Base-by-base conservation (phyloP, 495 filamentous ascomycete species). In the Evernia prunastri region DNA sequence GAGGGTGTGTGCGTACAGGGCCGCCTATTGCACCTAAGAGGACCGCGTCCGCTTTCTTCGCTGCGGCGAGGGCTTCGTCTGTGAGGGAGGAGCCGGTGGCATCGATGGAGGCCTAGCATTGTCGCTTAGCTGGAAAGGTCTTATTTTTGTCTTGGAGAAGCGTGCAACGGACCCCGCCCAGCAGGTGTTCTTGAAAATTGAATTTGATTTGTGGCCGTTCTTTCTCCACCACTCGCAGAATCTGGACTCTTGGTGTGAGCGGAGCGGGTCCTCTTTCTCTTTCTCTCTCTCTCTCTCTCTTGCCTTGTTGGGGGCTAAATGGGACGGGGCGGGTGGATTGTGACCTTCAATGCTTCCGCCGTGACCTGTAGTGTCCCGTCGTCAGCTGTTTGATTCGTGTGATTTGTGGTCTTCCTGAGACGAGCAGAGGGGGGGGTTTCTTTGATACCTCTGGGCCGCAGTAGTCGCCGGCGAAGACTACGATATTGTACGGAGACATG, bases 1-100 rank as follows among this genome's bases (percentile, higher is more conserved):
- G 25, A 36, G 31, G 31, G n/a, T n/a, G n/a, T n/a, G n/a, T n/a
- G n/a, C 80, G 59, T 84, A 88, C 86, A 20, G 94, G 94, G 47
- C 94, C 94, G 68, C 94, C 94, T 71, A 98, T 96, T 64, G 94
- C 94, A 61, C 94, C 94, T 39, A 98, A 85, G 62, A 98, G 83
- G 60, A 97, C 87, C 39, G 93, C 94, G 74, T 97, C 91, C 59
- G 95, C 92, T 53, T 82, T 78, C 79, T 96, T 95, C 66, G 92
- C 93, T 17, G 92, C 93, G 12, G 76, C 75, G 66, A 98, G 87
- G 66, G 94, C 92, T 67, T 87, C 84, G 64, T 92, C 89, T 49
- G 93, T 94, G 61, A 97, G 80, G 23, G 94, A 86, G 11, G 78
- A 79, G 61, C 87, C 87, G 68, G 86, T 87, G 12, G 84, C 86